These are phyloP conservation scores for Colletotrichum tabaci DNA, from an alignment of 2,329 filamentous ascomycete species.

Conservation along the genomic window DNA sequence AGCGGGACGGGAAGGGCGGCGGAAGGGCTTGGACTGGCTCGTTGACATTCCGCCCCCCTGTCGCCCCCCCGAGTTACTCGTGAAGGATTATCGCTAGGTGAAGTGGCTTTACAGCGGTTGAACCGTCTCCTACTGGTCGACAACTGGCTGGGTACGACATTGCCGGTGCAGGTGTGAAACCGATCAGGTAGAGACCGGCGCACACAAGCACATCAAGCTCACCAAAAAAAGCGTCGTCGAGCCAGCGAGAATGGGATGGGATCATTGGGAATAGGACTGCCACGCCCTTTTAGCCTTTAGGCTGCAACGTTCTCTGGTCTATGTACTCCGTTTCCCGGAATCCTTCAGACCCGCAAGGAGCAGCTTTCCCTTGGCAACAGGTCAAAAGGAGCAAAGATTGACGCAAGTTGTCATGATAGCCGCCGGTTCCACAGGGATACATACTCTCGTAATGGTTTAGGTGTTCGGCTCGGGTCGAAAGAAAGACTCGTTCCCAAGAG, in stretches of 20 bases:
- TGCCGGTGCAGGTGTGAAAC: conserved; percentile 8
- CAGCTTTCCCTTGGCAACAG: conserved; percentile 13
- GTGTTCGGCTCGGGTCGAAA: too few species aligned
- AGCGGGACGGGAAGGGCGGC: conserved; percentile 25
- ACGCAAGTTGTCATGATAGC: neutral
- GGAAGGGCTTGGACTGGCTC: conserved; percentile 4
- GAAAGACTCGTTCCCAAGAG: neutral
- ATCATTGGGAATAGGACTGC: too few species aligned
- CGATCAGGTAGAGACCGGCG: neutral
- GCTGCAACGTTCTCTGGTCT: neutral
- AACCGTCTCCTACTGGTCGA: conserved; percentile 18
- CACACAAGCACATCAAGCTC: conserved; percentile 19
- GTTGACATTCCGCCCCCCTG: conserved; percentile 19
- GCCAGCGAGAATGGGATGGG: neutral
- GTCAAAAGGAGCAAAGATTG: conserved; percentile 19
- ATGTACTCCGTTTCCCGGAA: conserved; percentile 5
- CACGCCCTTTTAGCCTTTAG: neutral
- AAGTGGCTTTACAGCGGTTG: conserved; percentile 13
- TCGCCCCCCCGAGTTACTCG: conserved; percentile 14
- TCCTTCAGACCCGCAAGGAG: conserved; percentile 31
- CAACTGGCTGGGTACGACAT: conserved; percentile 2
- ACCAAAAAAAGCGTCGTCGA: neutral
- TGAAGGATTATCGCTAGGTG: conserved; percentile 29
- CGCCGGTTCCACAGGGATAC: neutral
- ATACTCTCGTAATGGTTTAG: too few species aligned